phyloP scores from a whole-genome alignment of 2,329 filamentous ascomycete species.

The Lachnellula arida region DNA sequence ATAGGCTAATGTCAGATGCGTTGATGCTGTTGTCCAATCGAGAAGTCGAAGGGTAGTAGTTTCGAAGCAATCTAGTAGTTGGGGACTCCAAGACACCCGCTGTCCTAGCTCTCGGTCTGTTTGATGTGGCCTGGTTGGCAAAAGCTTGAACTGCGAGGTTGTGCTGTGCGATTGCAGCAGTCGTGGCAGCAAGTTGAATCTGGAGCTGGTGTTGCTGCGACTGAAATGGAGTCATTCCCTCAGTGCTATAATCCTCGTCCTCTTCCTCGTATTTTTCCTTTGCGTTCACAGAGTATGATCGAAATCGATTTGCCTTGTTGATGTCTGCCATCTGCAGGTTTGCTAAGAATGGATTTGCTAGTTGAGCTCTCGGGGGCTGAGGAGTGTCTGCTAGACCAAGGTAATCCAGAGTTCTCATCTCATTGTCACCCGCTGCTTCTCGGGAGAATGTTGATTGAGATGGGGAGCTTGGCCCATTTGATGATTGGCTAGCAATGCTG shows the following conservation, averaged over 20 bases:
- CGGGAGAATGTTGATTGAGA: slow-evolving; percentile 80
- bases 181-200: slow-evolving; percentile 58
- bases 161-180: slow-evolving; percentile 77
- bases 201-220: slow-evolving; percentile 59
- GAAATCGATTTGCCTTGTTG: slow-evolving; percentile 77
- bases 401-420: slow-evolving; percentile 91
- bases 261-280: slow-evolving; percentile 95
- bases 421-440: slow-evolving; percentile 78
- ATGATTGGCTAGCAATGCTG: slow-evolving; percentile 78
- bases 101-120: slow-evolving; percentile 81
- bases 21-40: slow-evolving; percentile 73
- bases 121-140: slow-evolving; percentile 75
- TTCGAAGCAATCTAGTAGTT: slow-evolving; percentile 50
- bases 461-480: slow-evolving; percentile 84
- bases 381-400: slow-evolving; percentile 92
- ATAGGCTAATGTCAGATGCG: slow-evolving; percentile 67
- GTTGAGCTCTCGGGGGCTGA: slow-evolving; percentile 68
- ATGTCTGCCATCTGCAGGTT: slow-evolving; percentile 62
- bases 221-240: slow-evolving; percentile 46
- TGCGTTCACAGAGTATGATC: slow-evolving; percentile 97
- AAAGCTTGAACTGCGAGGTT: slow-evolving; percentile 92
- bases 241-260: slow-evolving; percentile 58
- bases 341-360: slow-evolving; percentile 69
- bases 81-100: slow-evolving; percentile 75
- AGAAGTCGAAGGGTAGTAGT: slow-evolving; percentile 71